Percentiles rank a stretch among this genome's conserved stretches.
Conservation (phyloP, 1,139 yeast genomes). For the Suhomyces anneliseae region DNA sequence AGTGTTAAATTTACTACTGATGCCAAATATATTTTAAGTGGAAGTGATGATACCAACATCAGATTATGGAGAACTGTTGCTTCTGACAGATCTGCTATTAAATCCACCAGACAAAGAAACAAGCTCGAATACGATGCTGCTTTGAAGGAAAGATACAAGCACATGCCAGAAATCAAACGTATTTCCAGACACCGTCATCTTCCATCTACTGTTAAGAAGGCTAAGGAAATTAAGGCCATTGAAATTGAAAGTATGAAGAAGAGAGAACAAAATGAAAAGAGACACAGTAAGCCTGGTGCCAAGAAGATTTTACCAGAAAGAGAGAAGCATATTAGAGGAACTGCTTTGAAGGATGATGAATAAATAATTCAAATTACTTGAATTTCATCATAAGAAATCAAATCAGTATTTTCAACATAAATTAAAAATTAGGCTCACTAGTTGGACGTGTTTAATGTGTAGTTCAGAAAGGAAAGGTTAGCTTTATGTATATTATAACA, state of each 20-base stretch:
- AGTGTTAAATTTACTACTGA: constrained; percentile 85
- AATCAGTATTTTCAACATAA: no score
- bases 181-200: constrained; percentile 90
- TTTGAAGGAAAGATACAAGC: constrained; percentile 86
- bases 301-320: constrained; percentile 70
- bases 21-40: constrained; percentile 79
- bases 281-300: constrained; percentile 70
- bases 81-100: constrained; percentile 77
- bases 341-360: constrained; percentile 56
- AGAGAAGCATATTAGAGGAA: constrained; percentile 81
- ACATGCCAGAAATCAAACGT: constrained; percentile 94
- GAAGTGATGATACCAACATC: constrained; percentile 95
- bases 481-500: no score
- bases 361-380: no score
- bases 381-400: no score
- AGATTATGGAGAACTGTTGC: constrained; percentile 91
- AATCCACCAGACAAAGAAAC: constrained; percentile 75
- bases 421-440: no score
- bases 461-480: no score
- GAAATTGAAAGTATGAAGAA: constrained; percentile 74
- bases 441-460: no score
- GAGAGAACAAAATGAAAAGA: constrained; percentile 79
- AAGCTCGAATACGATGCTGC: constrained; percentile 90
- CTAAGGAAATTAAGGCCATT: constrained; percentile 76
- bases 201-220: constrained; percentile 83